Conservation (phyloP, 1,139 yeast species). For the Geotrichum klebahnii region DNA sequence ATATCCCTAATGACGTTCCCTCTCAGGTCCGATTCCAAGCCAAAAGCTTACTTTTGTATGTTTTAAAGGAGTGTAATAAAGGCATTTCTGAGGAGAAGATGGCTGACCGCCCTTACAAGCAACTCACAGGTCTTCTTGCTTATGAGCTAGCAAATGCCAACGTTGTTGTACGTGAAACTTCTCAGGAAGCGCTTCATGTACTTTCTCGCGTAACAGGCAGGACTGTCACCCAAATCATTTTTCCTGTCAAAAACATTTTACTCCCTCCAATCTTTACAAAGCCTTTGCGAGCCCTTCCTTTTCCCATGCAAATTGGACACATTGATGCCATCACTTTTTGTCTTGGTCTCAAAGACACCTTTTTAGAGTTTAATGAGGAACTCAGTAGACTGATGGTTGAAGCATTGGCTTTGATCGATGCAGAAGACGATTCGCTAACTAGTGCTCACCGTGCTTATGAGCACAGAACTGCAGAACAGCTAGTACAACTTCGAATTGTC, state of each 20-base stretch:
- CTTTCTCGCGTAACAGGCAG: slow-evolving; percentile 67
- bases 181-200: slow-evolving; percentile 65
- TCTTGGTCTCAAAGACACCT: slow-evolving; percentile 71
- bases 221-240: slow-evolving; percentile 68
- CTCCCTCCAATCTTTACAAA: slow-evolving; percentile 94
- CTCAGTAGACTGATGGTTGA: slow-evolving; percentile 78
- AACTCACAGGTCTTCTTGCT: slow-evolving; percentile 79
- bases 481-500: slow-evolving; percentile 80
- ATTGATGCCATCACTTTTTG: slow-evolving; percentile 95
- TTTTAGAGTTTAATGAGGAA: slow-evolving; percentile 83
- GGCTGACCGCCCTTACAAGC: slow-evolving; percentile 65
- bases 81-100: slow-evolving; percentile 58
- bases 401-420: slow-evolving; percentile 91
- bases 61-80: slow-evolving; percentile 62
- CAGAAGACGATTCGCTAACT: slow-evolving; percentile 92
- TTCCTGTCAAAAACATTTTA: slow-evolving; percentile 75
- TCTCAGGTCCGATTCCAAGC: slow-evolving; percentile 71
- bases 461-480: slow-evolving; percentile 80
- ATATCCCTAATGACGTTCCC: slow-evolving; percentile 87
- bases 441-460: slow-evolving; percentile 82
- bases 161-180: slow-evolving; percentile 72
- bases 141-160: slow-evolving; percentile 91
- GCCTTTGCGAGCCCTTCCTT: slow-evolving; percentile 92
- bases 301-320: slow-evolving; percentile 97
- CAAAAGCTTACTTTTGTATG: slow-evolving; percentile 56